Base-by-base conservation (phyloP, 805 yeast species). In the Trichomonascus vanleenenianus region DNA sequence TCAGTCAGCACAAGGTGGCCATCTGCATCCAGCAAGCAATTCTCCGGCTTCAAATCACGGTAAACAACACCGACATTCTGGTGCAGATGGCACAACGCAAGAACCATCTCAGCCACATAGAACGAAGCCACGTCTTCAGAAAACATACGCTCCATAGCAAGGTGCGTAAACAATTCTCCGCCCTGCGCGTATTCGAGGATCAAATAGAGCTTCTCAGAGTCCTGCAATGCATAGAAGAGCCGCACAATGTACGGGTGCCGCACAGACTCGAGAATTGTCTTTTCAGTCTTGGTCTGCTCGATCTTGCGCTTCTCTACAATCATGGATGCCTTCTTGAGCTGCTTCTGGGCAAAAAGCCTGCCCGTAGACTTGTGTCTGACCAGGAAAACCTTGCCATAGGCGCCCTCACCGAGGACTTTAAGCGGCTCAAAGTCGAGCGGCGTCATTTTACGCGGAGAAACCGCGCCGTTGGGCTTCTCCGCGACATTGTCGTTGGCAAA, bases 21-120 rank as follows among this genome's bases (percentile, higher is more conserved):
- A n/a, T 70, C 62, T 2, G 77, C 68, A 56, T 86, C 85, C 33
- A 87, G 68, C 55, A 88, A 67, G 57, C 95, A 88, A 57, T 87
- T 87, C 62, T 87, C 96, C 3, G 96, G 96, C 62, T 87, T 87
- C 52, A 87, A 68, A 60, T 87, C 96, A 36, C 96, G 74, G 56
- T 87, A 88, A 3, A 87, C 89, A 16, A 87, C 81, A 11, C 96
- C 96, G 15, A 82, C 73, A 38, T 71, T 71, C 4, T 57, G 45
- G 59, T 87, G 96, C 20, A 87, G 67, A 62, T 88, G 95, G 41
- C 72, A 67, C 35, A 87, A 63, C 0, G 95, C 95, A 40, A 83
- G 71, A 3, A 85, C 78, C 66, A 86, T 81, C 56, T 87, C 93
- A 0, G 93, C 95, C 2, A 80, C 72, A 53, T 86, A 86, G 56